These are phyloP conservation scores for Lumnitzera littorea DNA, from an alignment of 345 rosid species.

Conservation along the genomic window DNA sequence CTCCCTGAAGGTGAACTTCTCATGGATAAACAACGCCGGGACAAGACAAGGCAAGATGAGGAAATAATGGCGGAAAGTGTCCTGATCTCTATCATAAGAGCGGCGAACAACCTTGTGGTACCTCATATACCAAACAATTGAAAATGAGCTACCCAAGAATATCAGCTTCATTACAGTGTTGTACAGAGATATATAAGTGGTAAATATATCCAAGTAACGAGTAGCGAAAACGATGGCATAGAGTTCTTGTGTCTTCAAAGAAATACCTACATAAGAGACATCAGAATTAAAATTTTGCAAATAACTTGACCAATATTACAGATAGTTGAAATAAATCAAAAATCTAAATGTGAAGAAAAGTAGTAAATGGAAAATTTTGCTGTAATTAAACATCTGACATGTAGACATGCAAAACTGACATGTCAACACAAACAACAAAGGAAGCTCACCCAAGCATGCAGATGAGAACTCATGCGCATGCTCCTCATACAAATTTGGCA, in stretches of 20 bases:
- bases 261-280: slow-evolving; percentile 41
- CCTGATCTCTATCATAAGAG: slow-evolving; percentile 72
- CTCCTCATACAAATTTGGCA: too few relatives aligned
- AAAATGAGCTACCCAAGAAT: slow-evolving; percentile 73
- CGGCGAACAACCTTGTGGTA: slow-evolving; percentile 58
- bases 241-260: slow-evolving; percentile 88
- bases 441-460: too few relatives aligned
- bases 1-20: slow-evolving; percentile 67
- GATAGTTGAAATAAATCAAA: too few relatives aligned
- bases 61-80: slow-evolving; percentile 60
- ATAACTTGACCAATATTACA: too few relatives aligned
- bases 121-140: slow-evolving; percentile 82
- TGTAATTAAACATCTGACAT: too few relatives aligned
- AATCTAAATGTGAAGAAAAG: too few relatives aligned
- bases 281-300: too few relatives aligned
- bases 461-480: too few relatives aligned
- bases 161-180: slow-evolving; percentile 76
- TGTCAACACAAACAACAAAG: too few relatives aligned
- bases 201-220: slow-evolving; percentile 80
- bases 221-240: slow-evolving; percentile 62
- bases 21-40: slow-evolving; percentile 56
- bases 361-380: too few relatives aligned
- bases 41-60: slow-evolving; percentile 61
- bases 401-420: too few relatives aligned
- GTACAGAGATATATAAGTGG: slow-evolving; percentile 54